Evolutionary conservation across 495 filamentous ascomycete genomes (phyloP).

Genomic region (Cercophora samala): DNA sequence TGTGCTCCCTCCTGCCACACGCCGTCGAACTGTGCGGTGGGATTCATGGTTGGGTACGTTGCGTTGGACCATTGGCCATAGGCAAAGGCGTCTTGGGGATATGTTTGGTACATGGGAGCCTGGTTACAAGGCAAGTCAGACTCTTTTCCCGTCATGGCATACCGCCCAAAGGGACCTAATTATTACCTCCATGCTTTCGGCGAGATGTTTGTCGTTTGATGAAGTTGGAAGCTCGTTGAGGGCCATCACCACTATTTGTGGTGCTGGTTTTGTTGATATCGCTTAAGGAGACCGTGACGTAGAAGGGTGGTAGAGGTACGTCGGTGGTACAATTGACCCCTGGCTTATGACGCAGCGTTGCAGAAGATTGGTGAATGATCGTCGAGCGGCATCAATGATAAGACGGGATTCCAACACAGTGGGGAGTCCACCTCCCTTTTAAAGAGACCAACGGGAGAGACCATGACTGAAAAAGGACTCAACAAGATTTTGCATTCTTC

Average conservation of each 20-base stretch:
- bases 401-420: background rate
- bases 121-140: background rate
- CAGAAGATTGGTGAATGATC: background rate
- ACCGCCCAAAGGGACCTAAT: too few species aligned
- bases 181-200: constrained; percentile 8
- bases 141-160: background rate
- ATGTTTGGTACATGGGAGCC: constrained; percentile 7
- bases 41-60: background rate
- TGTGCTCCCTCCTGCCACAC: background rate
- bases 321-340: background rate
- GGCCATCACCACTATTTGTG: background rate
- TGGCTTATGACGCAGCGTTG: constrained; percentile 9
- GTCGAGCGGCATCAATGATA: background rate
- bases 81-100: constrained; percentile 3
- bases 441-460: too few species aligned
- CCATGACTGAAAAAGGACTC: background rate
- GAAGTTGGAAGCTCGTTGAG: background rate
- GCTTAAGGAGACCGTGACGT: background rate
- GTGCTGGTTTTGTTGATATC: background rate
- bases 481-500: background rate
- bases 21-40: background rate
- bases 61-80: background rate
- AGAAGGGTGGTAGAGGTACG: background rate
- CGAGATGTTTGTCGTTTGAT: background rate
- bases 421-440: background rate